Base-by-base conservation (phyloP, 192 early-diverging fungal genomes). In the Neocallimastix lanati region DNA sequence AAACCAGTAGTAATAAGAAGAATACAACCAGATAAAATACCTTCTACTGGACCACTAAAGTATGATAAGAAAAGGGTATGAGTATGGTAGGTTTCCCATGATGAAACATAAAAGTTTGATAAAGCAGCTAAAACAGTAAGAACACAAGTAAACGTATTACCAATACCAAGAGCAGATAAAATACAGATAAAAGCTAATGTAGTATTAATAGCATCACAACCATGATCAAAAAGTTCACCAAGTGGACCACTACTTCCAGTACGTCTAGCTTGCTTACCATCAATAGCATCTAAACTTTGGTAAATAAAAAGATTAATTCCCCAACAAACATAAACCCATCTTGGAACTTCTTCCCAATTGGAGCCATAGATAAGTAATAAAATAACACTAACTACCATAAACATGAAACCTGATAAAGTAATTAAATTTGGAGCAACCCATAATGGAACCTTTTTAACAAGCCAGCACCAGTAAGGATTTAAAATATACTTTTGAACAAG, bases 351-450 rank as follows among this genome's bases (percentile, higher is more conserved):
- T 37, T 82, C 81, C 82, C 96, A 84, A 80, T 92, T 90, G 33
- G 92, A 91, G 80, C 89, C 88, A 78, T 86, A 91, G 79, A 93
- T 82, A 77, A 88, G 84, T 36, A 92, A 88, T n/a, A 91, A 78
- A 28, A 89, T 50, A n/a, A 95, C 82, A 85, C 93, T 93, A 67
- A 90, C 78, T 12, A 94, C 82, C 12, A 96, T 90, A 78, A 95
- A 94, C 50, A 91, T 87, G 40, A 95, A 85, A 13, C 94, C 94
- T 76, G 90, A 89, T 76, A 95, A 84, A 30, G 94, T 95, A 79
- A 95, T 95, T 38, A 95, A 87, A 80, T 95, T 95, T 76, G 94
- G 94, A 93, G 96, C 96, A 89, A 97, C 90, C 94, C 94, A 97
- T 82, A 92, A 85, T 25, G 96, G 96, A 83, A 97, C 95, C 76